Evolutionary conservation across 371 early-diverging fungal species (phyloP), one percentile per base, ranked within the genome.

Genomic region (Rhizomucor miehei): DNA sequence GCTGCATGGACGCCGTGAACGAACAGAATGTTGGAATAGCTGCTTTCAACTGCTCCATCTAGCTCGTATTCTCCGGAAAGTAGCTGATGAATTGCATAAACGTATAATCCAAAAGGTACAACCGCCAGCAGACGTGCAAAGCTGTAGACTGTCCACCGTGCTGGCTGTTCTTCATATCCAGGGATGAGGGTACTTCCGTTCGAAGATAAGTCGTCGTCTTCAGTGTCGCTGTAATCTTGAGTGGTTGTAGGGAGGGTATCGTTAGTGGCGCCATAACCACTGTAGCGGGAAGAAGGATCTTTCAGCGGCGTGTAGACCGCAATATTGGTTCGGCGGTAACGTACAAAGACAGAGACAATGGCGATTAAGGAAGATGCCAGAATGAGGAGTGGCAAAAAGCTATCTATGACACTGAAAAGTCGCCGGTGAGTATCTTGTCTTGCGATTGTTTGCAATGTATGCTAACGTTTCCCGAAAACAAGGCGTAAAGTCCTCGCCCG

Each of bases 391-490:
- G 63, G 63, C 17, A 58, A 21, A 19, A 58, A 19, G 20, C 48
- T 29, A 44, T 63, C 59, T 19, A 63, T 51, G 12, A 54, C 20
- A 1, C 63, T 63, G 20, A 21, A 40, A 14, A 6, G 6, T 35
- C 12, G 9, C 20, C 38, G 24, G 34, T 24, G 6, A 16, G 43
- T 45, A 19, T 17, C 9, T 49, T n/a, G 34, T 25, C 3, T 46
- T 12, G 20, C 17, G 21, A 23, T 19, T 9, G 10, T 20, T 37
- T 25, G 13, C n/a, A 14, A 5, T 29, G 45, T 20, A 20, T 23
- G 12, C 23, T 12, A 16, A 50, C 66, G 56, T 51, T 46, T 57
- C 55, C 47, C 66, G 56, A 52, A 66, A 66, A 34, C 61, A 60
- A 24, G 66, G 66, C 38, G 55, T 41, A 35, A 66, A 66, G 39